Conservation (phyloP, 148 eudicot genomes). For the Heliamphora exappendiculata region DNA sequence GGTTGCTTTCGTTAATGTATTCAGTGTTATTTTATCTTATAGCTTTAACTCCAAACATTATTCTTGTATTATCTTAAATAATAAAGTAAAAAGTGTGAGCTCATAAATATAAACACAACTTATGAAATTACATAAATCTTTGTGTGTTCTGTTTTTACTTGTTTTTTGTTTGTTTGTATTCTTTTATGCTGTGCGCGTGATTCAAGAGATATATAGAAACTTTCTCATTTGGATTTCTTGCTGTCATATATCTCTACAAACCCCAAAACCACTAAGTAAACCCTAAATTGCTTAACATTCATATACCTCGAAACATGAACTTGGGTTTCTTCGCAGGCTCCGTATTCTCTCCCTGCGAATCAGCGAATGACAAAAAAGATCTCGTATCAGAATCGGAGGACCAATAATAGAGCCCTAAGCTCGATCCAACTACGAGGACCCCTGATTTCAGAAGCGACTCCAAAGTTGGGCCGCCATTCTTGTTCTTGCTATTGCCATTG, state of each 20-base stretch:
- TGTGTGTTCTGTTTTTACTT: too few species aligned
- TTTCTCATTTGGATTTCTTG: too few species aligned
- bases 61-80: too few species aligned
- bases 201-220: too few species aligned
- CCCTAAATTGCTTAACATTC: background rate
- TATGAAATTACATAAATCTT: too few species aligned
- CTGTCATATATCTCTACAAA: too few species aligned
- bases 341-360: constrained; percentile 21
- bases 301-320: constrained; percentile 47
- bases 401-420: constrained; percentile 41
- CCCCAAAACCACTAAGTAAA: background rate
- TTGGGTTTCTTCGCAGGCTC: constrained; percentile 31
- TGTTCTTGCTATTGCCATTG: background rate
- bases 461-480: background rate
- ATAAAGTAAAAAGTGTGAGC: too few species aligned
- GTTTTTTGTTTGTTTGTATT: too few species aligned
- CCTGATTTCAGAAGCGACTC: constrained; percentile 20
- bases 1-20: too few species aligned
- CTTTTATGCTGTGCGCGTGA: too few species aligned
- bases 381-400: constrained; percentile 13
- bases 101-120: background rate
- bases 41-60: too few species aligned
- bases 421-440: constrained; percentile 36
- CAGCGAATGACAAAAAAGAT: constrained; percentile 33
- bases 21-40: too few species aligned